phyloP scores from a whole-genome alignment of 768 basidiomycete species.

The Trametes maxima region DNA sequence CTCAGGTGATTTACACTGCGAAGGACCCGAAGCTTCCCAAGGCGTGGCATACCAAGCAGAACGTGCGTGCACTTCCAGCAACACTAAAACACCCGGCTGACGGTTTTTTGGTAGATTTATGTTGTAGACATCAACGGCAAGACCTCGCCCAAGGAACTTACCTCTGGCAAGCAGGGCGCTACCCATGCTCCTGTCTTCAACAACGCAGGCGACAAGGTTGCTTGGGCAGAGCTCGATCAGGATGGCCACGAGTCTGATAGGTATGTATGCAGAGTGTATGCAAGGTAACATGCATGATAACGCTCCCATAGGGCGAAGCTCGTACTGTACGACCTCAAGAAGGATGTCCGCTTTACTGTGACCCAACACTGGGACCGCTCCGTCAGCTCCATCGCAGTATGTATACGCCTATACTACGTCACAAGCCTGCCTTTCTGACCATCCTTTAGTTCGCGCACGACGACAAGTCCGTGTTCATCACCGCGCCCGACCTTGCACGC shows the following conservation, averaged over 20 bases:
- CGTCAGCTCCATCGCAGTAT: conserved; percentile 59
- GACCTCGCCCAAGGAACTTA: conserved; percentile 63
- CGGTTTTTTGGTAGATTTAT: conserved; percentile 54
- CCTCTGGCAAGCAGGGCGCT: conserved; percentile 84
- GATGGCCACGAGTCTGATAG: conserved; percentile 92
- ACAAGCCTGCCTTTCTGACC: background rate
- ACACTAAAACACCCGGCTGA: background rate
- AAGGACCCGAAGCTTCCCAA: conserved; percentile 79
- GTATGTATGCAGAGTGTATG: conserved; percentile 33
- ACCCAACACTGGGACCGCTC: conserved; percentile 89
- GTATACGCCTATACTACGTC: conserved; percentile 25
- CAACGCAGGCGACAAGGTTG: conserved; percentile 65
- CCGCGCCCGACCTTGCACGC: conserved; percentile 77
- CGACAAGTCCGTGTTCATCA: conserved; percentile 68
- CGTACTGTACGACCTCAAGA: conserved; percentile 74
- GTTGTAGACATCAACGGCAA: conserved; percentile 59
- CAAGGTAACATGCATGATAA: background rate
- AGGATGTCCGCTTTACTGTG: conserved; percentile 67
- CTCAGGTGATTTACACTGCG: conserved; percentile 78
- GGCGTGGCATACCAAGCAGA: conserved; percentile 89
- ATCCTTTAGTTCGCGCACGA: conserved; percentile 68
- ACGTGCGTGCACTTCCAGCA: conserved; percentile 45
- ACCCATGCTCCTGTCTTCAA: conserved; percentile 74
- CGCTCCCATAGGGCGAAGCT: conserved; percentile 59
- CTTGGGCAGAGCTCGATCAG: conserved; percentile 85